Base-by-base conservation (phyloP, 257 asterid genomes). In the Solanum dulcamara region DNA sequence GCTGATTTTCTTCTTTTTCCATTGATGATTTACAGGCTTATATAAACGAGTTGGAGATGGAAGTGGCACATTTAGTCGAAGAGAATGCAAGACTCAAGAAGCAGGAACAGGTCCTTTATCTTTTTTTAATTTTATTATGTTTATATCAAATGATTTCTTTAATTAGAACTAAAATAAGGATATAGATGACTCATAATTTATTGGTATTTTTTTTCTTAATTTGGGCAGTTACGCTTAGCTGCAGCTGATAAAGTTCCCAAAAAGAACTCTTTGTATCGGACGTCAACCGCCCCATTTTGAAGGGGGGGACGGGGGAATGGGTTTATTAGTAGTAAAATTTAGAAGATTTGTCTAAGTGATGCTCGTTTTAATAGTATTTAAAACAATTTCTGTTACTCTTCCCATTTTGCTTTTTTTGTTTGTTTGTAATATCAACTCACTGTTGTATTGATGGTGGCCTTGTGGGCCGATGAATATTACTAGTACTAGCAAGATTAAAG, bases 71-170 rank as follows among this genome's bases (percentile, higher is more conserved):
- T 35, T 88, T 93, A 90, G 67, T 85, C 44, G 90, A 92, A 89
- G 98, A 95, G 85, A 95, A 93, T 87, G 93, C 94, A 50, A 91
- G 85, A 84, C 96, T 95, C 88, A 93, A 85, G 86, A 89, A 92
- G 74, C 93, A 92, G 59, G 87, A 90, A 85, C 89, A 93, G 98
- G 97, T 92, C 30, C 4, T 11, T 48, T 24, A 30, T 66, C 13
- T 28, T 72, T 38, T 12, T 9, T 7, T 12, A 44, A 7, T 17
- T 28, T 79, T 10, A 48, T 51, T 80, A 7, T 0, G 46, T 59
- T 51, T 11, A 33, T 10, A 60, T 50, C 57, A 10, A 11, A 12
- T 46, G 14, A 59, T 33, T 70, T 42, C n/a, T 18, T 30, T 22
- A 13, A n/a, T 86, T 84, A n/a, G 80, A 17, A 84, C 85, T 12